A percentile compares a stretch with the other conserved stretches of the same genome.
These are phyloP conservation scores for Peronosclerospora sorghi DNA, from an alignment of 352 stramenopile species.

Conservation along the genomic window DNA sequence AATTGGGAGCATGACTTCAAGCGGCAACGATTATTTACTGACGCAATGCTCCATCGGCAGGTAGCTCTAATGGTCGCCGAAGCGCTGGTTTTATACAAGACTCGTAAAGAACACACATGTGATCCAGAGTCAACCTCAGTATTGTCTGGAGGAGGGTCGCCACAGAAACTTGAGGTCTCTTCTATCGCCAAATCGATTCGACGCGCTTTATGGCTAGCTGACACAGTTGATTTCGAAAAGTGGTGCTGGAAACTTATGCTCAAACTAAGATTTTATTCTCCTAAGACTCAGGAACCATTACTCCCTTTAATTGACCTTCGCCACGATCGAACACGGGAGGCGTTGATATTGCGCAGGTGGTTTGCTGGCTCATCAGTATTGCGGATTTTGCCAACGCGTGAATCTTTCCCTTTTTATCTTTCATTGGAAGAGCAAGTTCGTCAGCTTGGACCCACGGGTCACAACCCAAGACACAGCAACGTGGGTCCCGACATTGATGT, in stretches of 20 bases:
- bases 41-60: constrained; percentile 60
- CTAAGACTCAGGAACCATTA: constrained; percentile 49
- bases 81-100: constrained; percentile 60
- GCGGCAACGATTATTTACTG: constrained; percentile 45
- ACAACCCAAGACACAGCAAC: background rate
- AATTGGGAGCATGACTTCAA: constrained; percentile 82
- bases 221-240: constrained; percentile 62
- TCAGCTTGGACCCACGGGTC: constrained; percentile 6
- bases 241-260: constrained; percentile 83
- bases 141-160: constrained; percentile 31
- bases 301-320: constrained; percentile 61
- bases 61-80: constrained; percentile 72
- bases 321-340: constrained; percentile 60
- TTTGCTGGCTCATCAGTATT: constrained; percentile 35
- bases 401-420: constrained; percentile 46
- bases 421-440: constrained; percentile 31
- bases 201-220: constrained; percentile 50
- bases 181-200: constrained; percentile 68
- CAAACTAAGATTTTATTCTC: constrained; percentile 76
- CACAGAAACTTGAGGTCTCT: constrained; percentile 39
- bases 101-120: constrained; percentile 23
- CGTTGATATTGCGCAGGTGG: constrained; percentile 62
- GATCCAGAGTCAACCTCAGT: constrained; percentile 31
- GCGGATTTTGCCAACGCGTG: constrained; percentile 20
- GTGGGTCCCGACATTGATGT: constrained; percentile 2